phyloP scores from a whole-genome alignment of 164 flowering plant genomes.

The Magnolia officinalis region DNA sequence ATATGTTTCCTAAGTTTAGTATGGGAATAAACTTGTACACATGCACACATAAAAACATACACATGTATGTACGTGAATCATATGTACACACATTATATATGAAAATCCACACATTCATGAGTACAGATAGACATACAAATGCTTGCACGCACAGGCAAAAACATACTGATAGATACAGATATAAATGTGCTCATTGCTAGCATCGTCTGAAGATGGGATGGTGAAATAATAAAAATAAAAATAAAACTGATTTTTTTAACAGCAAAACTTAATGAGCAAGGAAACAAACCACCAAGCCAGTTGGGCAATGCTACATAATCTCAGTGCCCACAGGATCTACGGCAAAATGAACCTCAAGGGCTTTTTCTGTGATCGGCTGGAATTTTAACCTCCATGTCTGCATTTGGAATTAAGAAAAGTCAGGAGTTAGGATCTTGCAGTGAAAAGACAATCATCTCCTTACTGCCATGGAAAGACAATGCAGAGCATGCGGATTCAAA shows the following conservation, averaged over 20 bases:
- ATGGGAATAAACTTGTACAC: not conserved
- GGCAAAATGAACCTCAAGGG: constrained; percentile 50
- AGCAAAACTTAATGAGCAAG: not conserved
- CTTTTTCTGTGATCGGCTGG: constrained; percentile 36
- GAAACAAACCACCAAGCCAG: constrained; percentile 7
- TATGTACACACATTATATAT: no score
- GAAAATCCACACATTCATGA: no score
- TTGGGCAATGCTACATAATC: constrained; percentile 48
- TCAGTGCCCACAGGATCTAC: constrained; percentile 81
- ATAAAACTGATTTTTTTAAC: not conserved
- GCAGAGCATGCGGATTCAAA: not conserved
- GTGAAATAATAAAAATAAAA: no score
- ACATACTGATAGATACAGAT: no score
- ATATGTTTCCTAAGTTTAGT: not conserved
- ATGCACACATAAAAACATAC: not conserved
- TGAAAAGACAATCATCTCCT: not conserved
- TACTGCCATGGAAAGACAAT: not conserved
- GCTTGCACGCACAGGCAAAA: no score
- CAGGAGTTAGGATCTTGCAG: not conserved
- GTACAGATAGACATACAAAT: no score
- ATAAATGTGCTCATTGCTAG: no score
- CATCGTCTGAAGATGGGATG: no score
- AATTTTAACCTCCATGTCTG: constrained; percentile 79
- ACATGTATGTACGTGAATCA: no score
- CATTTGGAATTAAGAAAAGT: constrained; percentile 9